Conservation (phyloP, 1,284 basidiomycete species). For the Papiliotrema laurentii region DNA sequence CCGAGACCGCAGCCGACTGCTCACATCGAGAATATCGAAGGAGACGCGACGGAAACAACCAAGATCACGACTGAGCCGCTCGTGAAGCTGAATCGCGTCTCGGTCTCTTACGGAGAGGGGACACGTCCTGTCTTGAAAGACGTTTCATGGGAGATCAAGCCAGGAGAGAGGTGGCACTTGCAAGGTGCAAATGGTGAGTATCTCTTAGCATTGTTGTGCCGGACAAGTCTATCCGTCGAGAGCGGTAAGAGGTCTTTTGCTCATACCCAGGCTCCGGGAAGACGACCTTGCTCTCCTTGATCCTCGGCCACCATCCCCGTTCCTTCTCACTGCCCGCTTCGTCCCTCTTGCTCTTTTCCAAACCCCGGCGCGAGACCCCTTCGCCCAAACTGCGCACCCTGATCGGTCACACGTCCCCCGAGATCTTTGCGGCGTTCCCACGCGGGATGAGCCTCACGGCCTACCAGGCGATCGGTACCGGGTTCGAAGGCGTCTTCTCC, state of each 20-base stretch:
- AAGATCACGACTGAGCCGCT: constrained; percentile 47
- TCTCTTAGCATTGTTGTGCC: neutral
- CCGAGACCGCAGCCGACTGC: neutral
- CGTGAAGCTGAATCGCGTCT: constrained; percentile 62
- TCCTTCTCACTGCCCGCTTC: constrained; percentile 63
- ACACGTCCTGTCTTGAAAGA: constrained; percentile 57
- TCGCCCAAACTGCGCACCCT: constrained; percentile 56
- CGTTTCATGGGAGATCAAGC: constrained; percentile 72
- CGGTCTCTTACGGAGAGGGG: constrained; percentile 68
- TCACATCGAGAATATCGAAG: constrained; percentile 54
- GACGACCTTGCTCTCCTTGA: constrained; percentile 84
- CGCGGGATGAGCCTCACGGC: constrained; percentile 65
- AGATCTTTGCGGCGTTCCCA: constrained; percentile 87
- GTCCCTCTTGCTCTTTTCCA: constrained; percentile 64
- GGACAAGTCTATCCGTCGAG: too few relatives aligned
- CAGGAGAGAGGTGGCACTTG: constrained; percentile 81
- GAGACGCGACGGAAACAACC: constrained; percentile 14
- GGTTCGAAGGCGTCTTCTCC: constrained; percentile 74
- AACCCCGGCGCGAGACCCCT: constrained; percentile 61
- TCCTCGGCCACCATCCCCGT: constrained; percentile 92
- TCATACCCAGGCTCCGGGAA: constrained; percentile 73
- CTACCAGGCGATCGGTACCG: constrained; percentile 73
- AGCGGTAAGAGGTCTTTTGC: neutral
- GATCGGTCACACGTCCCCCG: constrained; percentile 81
- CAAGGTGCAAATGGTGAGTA: constrained; percentile 73